Conservation (phyloP, 2,329 filamentous ascomycete species). For the Endoconidiophora laricicola region DNA sequence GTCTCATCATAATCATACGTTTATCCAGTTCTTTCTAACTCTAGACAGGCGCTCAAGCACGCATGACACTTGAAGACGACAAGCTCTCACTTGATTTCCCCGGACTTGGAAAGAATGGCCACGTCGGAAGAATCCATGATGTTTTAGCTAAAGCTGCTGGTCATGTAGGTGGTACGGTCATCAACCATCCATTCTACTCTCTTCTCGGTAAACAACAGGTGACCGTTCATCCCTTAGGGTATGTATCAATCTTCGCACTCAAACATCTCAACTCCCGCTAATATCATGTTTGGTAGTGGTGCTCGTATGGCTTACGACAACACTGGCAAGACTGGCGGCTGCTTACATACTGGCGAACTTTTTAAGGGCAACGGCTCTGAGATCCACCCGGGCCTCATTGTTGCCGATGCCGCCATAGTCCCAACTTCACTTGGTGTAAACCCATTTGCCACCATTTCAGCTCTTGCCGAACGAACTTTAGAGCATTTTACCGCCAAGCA, state of each 20-base stretch:
- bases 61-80: slow-evolving; percentile 40
- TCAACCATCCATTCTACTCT: slow-evolving; percentile 41
- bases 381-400: slow-evolving; percentile 39
- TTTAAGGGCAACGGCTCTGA: slow-evolving; percentile 35
- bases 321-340: slow-evolving; percentile 38
- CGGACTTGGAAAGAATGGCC: slow-evolving; percentile 38
- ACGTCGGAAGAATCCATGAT: slow-evolving; percentile 34
- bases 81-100: slow-evolving; percentile 42
- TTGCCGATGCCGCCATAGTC: slow-evolving; percentile 44
- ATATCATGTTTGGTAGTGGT: slow-evolving; percentile 25
- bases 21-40: neutral
- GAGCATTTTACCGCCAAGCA: slow-evolving; percentile 29
- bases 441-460: slow-evolving; percentile 52
- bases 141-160: slow-evolving; percentile 37
- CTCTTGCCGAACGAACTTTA: slow-evolving; percentile 48
- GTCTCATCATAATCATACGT: neutral
- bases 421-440: slow-evolving; percentile 49
- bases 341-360: slow-evolving; percentile 44
- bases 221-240: slow-evolving; percentile 50
- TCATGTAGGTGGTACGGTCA: slow-evolving; percentile 41
- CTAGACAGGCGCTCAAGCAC: slow-evolving; percentile 36
- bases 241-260: slow-evolving; percentile 16
- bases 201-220: slow-evolving; percentile 39
- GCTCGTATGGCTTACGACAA: slow-evolving; percentile 45
- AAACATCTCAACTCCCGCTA: neutral